Evolutionary conservation across 2,329 filamentous ascomycete species (phyloP).

Genomic region (Penicillium sp.): DNA sequence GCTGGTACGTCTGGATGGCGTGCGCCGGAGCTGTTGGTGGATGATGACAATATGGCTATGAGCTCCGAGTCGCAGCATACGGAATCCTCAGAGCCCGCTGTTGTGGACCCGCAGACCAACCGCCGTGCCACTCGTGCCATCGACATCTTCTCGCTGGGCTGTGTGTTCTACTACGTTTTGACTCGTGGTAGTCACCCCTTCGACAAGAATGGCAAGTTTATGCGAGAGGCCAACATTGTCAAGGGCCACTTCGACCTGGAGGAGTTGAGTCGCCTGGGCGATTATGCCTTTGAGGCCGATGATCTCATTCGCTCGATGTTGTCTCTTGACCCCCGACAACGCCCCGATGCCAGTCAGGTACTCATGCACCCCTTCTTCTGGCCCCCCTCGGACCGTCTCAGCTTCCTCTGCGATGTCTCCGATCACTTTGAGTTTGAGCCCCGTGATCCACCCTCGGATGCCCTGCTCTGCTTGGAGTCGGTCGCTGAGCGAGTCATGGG

Average conservation of each 20-base stretch:
- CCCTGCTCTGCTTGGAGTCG: conserved; percentile 65
- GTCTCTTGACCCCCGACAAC: conserved; percentile 65
- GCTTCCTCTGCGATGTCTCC: conserved; percentile 93
- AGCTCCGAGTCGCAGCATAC: conserved; percentile 46
- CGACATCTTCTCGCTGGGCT: conserved; percentile 94
- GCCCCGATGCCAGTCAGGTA: conserved; percentile 76
- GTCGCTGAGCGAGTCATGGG: conserved; percentile 52
- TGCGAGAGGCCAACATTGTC: conserved; percentile 96
- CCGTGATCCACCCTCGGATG: conserved; percentile 76
- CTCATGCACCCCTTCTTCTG: conserved; percentile 98
- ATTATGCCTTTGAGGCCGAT: conserved; percentile 84
- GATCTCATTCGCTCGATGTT: conserved; percentile 87
- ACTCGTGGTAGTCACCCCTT: conserved; percentile 92
- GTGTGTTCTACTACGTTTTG: conserved; percentile 99
- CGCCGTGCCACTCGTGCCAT: conserved; percentile 93
- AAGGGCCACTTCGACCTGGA: conserved; percentile 79
- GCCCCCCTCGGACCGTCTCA: conserved; percentile 83
- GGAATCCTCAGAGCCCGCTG: conserved; percentile 56
- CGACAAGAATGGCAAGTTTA: conserved; percentile 91
- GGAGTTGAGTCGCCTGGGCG: conserved; percentile 75
- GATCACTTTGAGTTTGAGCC: conserved; percentile 95
- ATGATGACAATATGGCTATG: conserved; percentile 67
- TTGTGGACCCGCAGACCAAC: conserved; percentile 62
- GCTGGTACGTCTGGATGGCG: conserved; percentile 96
- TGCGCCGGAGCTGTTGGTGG: conserved; percentile 87